Percentiles rank a stretch among this genome's conserved stretches.
Conservation (phyloP, 2,329 filamentous ascomycete genomes). For the Chaetomium olivaceum region DNA sequence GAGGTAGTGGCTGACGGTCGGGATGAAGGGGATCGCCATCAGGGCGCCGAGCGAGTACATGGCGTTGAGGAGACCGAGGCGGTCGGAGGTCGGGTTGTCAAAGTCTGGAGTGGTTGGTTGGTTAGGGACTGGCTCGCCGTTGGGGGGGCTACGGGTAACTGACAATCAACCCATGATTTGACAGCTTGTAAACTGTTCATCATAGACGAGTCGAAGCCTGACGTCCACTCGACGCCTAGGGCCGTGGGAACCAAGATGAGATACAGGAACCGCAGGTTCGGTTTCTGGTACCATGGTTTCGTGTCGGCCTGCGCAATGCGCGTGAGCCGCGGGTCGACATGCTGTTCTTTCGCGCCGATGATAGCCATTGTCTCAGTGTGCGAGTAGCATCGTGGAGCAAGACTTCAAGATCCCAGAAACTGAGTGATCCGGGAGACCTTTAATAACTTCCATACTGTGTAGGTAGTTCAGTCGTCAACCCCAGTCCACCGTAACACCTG, state of each 20-base stretch:
- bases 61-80: slow-evolving; percentile 46
- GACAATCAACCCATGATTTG: slow-evolving; percentile 42
- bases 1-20: slow-evolving; percentile 41
- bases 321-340: slow-evolving; percentile 39
- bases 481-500: neutral
- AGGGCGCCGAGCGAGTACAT: slow-evolving; percentile 47
- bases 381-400: neutral
- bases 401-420: neutral
- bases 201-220: slow-evolving; percentile 46
- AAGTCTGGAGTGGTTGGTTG: slow-evolving; percentile 39
- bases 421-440: neutral
- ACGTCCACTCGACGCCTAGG: slow-evolving; percentile 48
- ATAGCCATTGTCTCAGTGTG: slow-evolving; percentile 32
- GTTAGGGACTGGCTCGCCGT: neutral
- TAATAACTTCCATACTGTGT: neutral
- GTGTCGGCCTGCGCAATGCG: slow-evolving; percentile 41
- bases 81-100: slow-evolving; percentile 41
- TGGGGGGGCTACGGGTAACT: slow-evolving; percentile 2
- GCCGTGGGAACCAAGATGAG: slow-evolving; percentile 44
- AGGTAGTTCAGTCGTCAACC: too few species aligned
- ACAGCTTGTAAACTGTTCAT: slow-evolving; percentile 48
- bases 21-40: slow-evolving; percentile 46
- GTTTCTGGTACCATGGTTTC: slow-evolving; percentile 44
- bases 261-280: slow-evolving; percentile 43
- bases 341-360: slow-evolving; percentile 40